These are phyloP conservation scores for Hygrophorus pudorinus DNA, from an alignment of 768 basidiomycete species.

Conservation along the genomic window DNA sequence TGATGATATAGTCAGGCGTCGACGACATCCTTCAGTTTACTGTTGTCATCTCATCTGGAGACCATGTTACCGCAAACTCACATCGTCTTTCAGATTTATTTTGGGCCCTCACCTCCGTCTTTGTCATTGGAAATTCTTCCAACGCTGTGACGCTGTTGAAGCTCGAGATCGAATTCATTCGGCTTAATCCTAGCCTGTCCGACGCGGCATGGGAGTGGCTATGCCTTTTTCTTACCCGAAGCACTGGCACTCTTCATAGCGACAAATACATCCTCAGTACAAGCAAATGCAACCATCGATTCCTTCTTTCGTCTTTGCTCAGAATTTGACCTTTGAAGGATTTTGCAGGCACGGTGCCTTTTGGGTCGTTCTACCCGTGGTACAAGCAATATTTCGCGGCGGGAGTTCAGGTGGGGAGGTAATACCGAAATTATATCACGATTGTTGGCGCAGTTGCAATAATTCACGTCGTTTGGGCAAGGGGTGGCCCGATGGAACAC, in stretches of 20 bases:
- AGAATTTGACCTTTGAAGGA: constrained; percentile 16
- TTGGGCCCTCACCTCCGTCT: constrained; percentile 32
- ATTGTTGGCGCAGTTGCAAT: constrained; percentile 34
- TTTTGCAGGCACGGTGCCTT: constrained; percentile 9
- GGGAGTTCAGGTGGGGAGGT: constrained; percentile 13
- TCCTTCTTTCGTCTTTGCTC: constrained; percentile 22
- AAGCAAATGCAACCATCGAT: constrained; percentile 23
- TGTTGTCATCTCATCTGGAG: constrained; percentile 32
- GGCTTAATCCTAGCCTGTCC: constrained; percentile 23
- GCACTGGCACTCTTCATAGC: constrained; percentile 17
- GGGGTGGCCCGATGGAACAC: constrained; percentile 17
- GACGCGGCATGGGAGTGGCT: constrained; percentile 39
- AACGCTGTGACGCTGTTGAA: constrained; percentile 18
- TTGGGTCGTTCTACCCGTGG: constrained; percentile 18
- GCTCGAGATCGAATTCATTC: constrained; percentile 26
- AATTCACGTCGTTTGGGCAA: constrained; percentile 17
- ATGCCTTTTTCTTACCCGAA: constrained; percentile 13
- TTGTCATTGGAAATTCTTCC: constrained; percentile 22
- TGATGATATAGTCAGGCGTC: no score
- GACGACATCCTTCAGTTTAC: constrained; percentile 38
- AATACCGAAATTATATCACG: constrained; percentile 23
- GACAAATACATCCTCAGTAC: constrained; percentile 25
- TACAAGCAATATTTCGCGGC: constrained; percentile 7
- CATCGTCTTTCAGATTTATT: constrained; percentile 35
- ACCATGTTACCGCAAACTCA: constrained; percentile 27